Percentiles rank a stretch among this genome's conserved stretches.
Evolutionary conservation across 257 asterid genomes (phyloP).

Genomic region (Catharanthus roseus): DNA sequence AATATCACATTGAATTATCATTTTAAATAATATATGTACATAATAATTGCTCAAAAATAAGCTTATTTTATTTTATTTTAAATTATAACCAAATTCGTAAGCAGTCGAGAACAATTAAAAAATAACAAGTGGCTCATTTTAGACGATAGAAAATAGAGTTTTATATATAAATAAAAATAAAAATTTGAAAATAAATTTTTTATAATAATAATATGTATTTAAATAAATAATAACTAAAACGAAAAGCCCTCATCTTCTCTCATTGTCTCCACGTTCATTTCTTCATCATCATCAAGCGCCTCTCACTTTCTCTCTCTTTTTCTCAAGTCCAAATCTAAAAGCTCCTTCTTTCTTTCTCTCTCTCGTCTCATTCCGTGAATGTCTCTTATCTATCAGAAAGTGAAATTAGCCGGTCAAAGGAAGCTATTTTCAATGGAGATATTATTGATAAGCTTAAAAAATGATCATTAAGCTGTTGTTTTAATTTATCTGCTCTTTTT

Average conservation of each 20-base stretch:
- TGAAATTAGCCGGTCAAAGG: conserved; percentile 13
- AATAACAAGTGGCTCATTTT: no score
- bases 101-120: no score
- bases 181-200: no score
- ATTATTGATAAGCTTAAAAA: not conserved
- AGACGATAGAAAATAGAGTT: no score
- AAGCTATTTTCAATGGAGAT: conserved; percentile 4
- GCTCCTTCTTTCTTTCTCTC: not conserved
- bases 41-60: no score
- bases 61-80: no score
- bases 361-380: not conserved
- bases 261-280: conserved; percentile 11
- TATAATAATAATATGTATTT: no score
- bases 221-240: not conserved
- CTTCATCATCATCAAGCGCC: not conserved
- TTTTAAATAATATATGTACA: no score
- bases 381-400: conserved; percentile 4
- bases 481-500: conserved; percentile 22
- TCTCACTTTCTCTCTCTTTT: conserved; percentile 19
- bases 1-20: no score
- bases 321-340: conserved; percentile 9
- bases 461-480: conserved; percentile 4
- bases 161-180: no score
- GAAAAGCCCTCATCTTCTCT: conserved; percentile 19
- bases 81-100: no score